These are phyloP conservation scores for Salvia rosmarinus DNA, from an alignment of 257 asterid genomes.

Conservation along the genomic window DNA sequence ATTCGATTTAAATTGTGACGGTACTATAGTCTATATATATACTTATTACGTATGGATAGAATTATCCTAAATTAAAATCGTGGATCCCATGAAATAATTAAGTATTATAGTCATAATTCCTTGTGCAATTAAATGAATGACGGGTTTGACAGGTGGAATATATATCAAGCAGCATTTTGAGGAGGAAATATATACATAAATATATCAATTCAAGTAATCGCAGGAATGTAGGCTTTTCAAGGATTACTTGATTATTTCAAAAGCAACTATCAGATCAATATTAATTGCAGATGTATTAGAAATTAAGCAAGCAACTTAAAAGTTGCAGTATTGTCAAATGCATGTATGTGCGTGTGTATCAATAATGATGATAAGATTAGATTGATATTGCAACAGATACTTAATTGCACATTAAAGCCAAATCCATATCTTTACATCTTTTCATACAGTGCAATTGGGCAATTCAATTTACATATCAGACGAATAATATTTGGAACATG, in stretches of 20 bases:
- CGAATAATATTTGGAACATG: neutral
- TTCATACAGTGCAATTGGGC: conserved; percentile 25
- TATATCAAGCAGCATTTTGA: neutral
- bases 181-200: neutral
- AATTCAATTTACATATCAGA: conserved; percentile 4
- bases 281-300: neutral
- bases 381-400: conserved; percentile 7
- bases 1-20: too few relatives aligned
- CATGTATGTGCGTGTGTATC: neutral
- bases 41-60: too few relatives aligned
- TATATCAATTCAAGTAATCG: conserved; percentile 13
- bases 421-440: neutral
- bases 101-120: conserved; percentile 17
- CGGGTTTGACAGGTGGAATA: neutral
- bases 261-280: conserved; percentile 28
- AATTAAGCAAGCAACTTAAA: neutral
- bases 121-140: conserved; percentile 4
- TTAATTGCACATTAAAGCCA: conserved; percentile 28
- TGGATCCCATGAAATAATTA: conserved; percentile 16
- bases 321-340: neutral
- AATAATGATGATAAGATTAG: neutral
- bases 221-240: conserved; percentile 38
- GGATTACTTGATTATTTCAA: conserved; percentile 31
- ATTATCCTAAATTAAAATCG: too few relatives aligned
- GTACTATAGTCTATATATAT: too few relatives aligned